Percentiles rank a stretch among this genome's conserved stretches.
Conservation (phyloP, 495 filamentous ascomycete genomes). For the Lichina pygmaea region DNA sequence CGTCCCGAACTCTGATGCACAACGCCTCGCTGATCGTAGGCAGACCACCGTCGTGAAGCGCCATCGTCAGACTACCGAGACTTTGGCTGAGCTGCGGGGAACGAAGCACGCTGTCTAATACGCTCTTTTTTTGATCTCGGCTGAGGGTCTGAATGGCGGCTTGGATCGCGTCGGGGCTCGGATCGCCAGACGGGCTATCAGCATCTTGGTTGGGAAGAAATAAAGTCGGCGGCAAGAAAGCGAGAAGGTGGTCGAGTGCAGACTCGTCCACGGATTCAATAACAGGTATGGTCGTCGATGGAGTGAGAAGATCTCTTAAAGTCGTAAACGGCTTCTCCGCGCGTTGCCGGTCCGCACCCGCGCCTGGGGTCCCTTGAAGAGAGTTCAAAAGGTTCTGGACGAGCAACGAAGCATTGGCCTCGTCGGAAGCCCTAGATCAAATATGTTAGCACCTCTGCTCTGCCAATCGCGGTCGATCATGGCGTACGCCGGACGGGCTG, state of each 20-base stretch:
- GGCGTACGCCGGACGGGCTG: too few species aligned
- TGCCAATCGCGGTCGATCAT: too few species aligned
- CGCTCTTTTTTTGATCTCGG: conserved; percentile 48
- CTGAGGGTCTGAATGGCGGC: conserved; percentile 52
- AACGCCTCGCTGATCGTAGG: conserved; percentile 73
- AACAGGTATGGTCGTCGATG: conserved; percentile 47
- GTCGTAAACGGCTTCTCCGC: conserved; percentile 48
- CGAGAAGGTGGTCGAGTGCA: conserved; percentile 46
- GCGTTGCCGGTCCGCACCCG: conserved; percentile 17
- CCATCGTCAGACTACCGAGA: conserved; percentile 54
- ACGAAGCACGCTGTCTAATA: conserved; percentile 59
- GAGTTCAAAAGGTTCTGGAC: conserved; percentile 78
- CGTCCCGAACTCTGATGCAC: conserved; percentile 49
- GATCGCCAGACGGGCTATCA: conserved; percentile 29
- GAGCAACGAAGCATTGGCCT: conserved; percentile 25
- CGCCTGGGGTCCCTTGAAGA: conserved; percentile 28
- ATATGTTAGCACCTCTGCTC: too few species aligned
- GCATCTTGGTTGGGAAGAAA: conserved; percentile 46
- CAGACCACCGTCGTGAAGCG: conserved; percentile 76
- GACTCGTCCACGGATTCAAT: conserved; percentile 35
- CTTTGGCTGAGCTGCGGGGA: conserved; percentile 83
- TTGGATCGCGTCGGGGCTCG: conserved; percentile 33
- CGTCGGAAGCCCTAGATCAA: conserved; percentile 5
- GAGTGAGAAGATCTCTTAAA: conserved; percentile 59
- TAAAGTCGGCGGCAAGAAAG: conserved; percentile 45